Evolutionary conservation across 208 protist genomes (phyloP), one percentile per base, ranked within the genome.

Genomic region (Trypanosoma platydactyli): DNA sequence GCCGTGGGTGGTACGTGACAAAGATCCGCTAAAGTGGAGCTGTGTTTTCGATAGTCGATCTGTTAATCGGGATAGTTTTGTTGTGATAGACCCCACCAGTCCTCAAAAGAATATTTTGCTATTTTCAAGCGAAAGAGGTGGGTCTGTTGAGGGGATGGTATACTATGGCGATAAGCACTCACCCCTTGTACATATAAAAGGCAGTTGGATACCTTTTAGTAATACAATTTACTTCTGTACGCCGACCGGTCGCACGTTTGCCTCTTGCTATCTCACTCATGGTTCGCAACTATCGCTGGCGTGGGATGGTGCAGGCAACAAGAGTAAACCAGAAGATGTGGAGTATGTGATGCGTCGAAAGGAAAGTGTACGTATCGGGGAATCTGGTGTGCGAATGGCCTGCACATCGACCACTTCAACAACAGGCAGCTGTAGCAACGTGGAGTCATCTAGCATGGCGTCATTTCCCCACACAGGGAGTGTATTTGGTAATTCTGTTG

Each of bases 181-280:
- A 16, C 73, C 76, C 46, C 62, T 83, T 54, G 76, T 80, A 52
- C 72, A 74, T 44, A 82, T 94, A 51, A 85, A 84, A 59, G 76
- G 88, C 50, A 89, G 81, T 73, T 87, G 84, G 79, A 57, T 88
- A 5, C 88, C 80, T 16, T 89, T 91, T 52, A 80, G 64, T 58
- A 88, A 72, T 63, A 86, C 73, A 25, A 70, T 91, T 22, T 94
- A 83, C 62, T 40, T 94, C 27, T 62, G n/a, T 30, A 87, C 78
- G 16, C 63, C 78, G 20, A 30, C 73, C 3, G 83, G 77, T 25
- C 77, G 83, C 40, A 83, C 71, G 44, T 81, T 90, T 48, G 88
- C 83, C 52, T 79, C 57, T 50, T 80, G 71, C 55, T 67, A 55
- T 29, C 48, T 67, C 12, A 80, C 64, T 38, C 76, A 77, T 48